A percentile compares a stretch with the other conserved stretches of the same genome.
Evolutionary conservation across 345 rosid species (phyloP).

Genomic region (Leavenworthia alabamica): DNA sequence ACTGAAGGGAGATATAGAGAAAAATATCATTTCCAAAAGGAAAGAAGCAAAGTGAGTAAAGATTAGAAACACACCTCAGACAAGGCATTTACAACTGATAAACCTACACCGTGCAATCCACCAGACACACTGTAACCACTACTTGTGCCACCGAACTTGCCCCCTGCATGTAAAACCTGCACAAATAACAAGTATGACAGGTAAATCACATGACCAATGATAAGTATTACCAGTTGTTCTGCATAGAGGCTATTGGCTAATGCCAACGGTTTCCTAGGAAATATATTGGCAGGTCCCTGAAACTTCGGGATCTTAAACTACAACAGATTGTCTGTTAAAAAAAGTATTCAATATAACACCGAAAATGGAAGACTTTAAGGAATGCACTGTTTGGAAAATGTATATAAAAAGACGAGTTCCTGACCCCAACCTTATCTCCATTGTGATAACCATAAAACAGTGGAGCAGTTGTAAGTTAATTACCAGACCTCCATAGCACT

Average conservation of each 20-base stretch:
- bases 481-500: neutral
- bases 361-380: neutral
- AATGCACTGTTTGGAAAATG: neutral
- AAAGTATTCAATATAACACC: neutral
- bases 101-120: constrained; percentile 96
- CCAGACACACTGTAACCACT: constrained; percentile 98
- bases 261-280: neutral
- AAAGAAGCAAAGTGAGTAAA: neutral
- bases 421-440: neutral
- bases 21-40: neutral
- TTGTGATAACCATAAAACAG: neutral
- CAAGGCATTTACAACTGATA: constrained; percentile 96
- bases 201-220: neutral
- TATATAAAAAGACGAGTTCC: neutral
- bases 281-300: neutral
- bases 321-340: neutral
- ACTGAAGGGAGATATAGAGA: neutral
- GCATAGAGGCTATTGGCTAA: neutral
- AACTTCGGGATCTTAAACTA: neutral
- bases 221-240: neutral
- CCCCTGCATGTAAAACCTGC: constrained; percentile 97
- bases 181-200: constrained; percentile 17
- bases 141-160: constrained; percentile 94
- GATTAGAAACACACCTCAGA: constrained; percentile 63
- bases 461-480: neutral